Evolutionary conservation across 2,329 filamentous ascomycete genomes (phyloP).

Genomic region (Dothideomycetes sp.): DNA sequence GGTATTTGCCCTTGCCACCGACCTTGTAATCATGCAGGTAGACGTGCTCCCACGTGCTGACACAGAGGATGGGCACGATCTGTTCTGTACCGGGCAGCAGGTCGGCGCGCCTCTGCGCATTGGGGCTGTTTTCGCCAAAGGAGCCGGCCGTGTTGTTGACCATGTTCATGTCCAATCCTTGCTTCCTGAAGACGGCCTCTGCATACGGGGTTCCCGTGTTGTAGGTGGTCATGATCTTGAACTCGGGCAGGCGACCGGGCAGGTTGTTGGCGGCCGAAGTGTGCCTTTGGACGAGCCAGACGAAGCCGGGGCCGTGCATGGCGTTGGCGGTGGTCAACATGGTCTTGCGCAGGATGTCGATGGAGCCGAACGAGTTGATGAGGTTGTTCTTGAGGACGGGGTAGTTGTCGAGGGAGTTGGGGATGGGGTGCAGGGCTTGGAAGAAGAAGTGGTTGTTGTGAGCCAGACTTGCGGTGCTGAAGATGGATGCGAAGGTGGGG

Average conservation of each 20-base stretch:
- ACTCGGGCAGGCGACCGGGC: constrained; percentile 32
- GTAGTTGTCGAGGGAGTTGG: constrained; percentile 44
- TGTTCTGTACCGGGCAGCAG: constrained; percentile 58
- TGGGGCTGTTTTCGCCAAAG: constrained; percentile 28
- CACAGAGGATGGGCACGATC: constrained; percentile 69
- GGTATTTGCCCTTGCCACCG: constrained; percentile 64
- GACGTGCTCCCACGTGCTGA: constrained; percentile 95
- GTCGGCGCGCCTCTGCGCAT: constrained; percentile 25
- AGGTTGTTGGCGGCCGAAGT: constrained; percentile 20
- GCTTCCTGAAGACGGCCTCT: constrained; percentile 70
- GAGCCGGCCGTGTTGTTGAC: constrained; percentile 31
- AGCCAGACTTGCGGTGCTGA: constrained; percentile 96
- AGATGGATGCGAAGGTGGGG: constrained; percentile 65
- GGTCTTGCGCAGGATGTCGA: constrained; percentile 72
- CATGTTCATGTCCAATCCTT: constrained; percentile 58
- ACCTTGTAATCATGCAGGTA: constrained; percentile 77
- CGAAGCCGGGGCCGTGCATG: constrained; percentile 96
- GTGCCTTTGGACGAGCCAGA: constrained; percentile 65
- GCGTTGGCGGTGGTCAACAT: constrained; percentile 70
- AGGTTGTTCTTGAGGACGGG: constrained; percentile 50
- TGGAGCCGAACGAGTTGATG: constrained; percentile 63
- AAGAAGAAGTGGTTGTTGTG: constrained; percentile 89
- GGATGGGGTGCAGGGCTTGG: constrained; percentile 29
- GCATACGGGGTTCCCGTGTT: constrained; percentile 82
- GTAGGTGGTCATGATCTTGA: constrained; percentile 77